These are phyloP conservation scores for Ceratopteris richardii DNA, from an alignment of 75 land plant genomes.

Conservation along the genomic window DNA sequence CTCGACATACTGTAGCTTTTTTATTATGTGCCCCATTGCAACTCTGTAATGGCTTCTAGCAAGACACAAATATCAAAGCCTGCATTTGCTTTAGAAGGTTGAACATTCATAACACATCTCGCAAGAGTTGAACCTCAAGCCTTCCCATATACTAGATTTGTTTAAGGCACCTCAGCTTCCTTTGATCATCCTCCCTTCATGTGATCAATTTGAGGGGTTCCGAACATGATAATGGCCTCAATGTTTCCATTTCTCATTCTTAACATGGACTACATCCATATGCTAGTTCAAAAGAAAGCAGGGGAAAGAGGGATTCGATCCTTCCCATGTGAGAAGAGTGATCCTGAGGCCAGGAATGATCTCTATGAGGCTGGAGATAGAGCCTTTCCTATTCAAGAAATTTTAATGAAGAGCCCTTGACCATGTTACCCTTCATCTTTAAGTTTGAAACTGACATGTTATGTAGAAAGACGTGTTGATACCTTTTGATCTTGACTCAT, in stretches of 20 bases:
- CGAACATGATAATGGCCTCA: conserved; percentile 48
- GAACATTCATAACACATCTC: conserved; percentile 99
- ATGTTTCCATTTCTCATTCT: conserved; percentile 68
- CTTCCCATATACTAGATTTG: conserved; percentile 69
- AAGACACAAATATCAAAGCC: conserved; percentile 90
- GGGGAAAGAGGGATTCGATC: conserved; percentile 42
- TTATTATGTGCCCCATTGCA: too few relatives aligned
- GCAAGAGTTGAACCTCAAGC: conserved; percentile 72
- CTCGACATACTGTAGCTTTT: too few relatives aligned
- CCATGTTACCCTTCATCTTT: too few relatives aligned
- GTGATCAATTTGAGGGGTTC: conserved; percentile 60
- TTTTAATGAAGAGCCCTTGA: too few relatives aligned
- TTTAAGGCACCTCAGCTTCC: conserved; percentile 65
- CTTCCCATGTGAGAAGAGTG: conserved; percentile 62
- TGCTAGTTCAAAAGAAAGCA: conserved; percentile 92
- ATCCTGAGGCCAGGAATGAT: conserved; percentile 54
- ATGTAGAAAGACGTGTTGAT: too few relatives aligned
- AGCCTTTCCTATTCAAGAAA: too few relatives aligned
- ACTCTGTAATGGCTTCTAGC: conserved; percentile 46
- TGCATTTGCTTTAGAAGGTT: conserved; percentile 95
- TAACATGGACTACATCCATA: conserved; percentile 81
- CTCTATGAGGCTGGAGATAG: conserved; percentile 48
- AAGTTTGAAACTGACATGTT: too few relatives aligned
- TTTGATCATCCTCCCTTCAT: conserved; percentile 60
- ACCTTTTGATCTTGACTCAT: too few relatives aligned